Conservation (phyloP, 2,329 filamentous ascomycete genomes). For the Aspergillus pseudoglaucus region DNA sequence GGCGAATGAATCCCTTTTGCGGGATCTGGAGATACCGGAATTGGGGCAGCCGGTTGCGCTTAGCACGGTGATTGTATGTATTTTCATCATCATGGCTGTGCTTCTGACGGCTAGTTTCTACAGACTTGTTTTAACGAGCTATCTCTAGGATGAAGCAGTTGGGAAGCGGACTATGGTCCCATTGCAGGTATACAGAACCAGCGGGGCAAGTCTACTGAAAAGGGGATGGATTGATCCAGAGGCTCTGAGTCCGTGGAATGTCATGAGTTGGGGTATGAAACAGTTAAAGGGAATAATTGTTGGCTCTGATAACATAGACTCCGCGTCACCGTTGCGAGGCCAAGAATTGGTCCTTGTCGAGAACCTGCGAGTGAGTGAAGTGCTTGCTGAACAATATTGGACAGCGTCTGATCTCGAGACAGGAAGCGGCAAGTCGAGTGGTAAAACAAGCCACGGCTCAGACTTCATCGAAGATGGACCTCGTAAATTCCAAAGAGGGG, state of each 20-base stretch:
- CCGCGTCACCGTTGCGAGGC: conserved; percentile 28
- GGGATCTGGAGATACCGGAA: conserved; percentile 66
- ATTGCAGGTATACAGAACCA: conserved; percentile 59
- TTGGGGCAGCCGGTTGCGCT: conserved; percentile 77
- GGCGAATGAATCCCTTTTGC: conserved; percentile 57
- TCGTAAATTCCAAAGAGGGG: conserved; percentile 60
- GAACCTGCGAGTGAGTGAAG: conserved; percentile 49
- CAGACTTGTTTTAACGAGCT: neutral
- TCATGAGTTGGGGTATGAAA: conserved; percentile 68
- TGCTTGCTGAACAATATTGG: neutral
- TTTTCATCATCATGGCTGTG: conserved; percentile 3
- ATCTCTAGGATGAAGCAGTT: conserved; percentile 58
- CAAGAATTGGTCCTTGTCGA: conserved; percentile 44
- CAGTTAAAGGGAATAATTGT: conserved; percentile 57
- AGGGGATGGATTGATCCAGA: conserved; percentile 51
- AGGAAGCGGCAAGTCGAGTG: conserved; percentile 52
- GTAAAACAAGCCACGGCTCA: conserved; percentile 38
- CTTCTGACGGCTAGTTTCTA: neutral
- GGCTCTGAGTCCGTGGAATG: conserved; percentile 56
- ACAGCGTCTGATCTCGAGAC: conserved; percentile 14
- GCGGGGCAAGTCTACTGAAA: conserved; percentile 65
- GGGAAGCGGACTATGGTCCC: conserved; percentile 63
- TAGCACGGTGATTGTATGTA: conserved; percentile 60
- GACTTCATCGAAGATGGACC: conserved; percentile 52
- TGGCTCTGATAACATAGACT: conserved; percentile 30